Percentiles rank a stretch among this genome's conserved stretches.
Conservation (phyloP, 108 stramenopile species). For the Stephanodiscus minutulus region DNA sequence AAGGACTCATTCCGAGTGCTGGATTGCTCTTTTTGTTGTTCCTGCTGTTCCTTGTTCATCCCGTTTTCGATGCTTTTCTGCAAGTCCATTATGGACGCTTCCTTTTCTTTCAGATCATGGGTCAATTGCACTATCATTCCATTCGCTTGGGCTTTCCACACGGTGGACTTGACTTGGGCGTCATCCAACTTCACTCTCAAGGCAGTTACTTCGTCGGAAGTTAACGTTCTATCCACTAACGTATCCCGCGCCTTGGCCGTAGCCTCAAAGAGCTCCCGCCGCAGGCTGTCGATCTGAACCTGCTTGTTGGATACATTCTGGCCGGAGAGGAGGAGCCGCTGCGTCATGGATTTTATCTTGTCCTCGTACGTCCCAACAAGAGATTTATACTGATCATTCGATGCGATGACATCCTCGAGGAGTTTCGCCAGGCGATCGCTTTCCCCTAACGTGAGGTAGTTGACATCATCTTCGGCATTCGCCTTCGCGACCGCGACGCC, state of each 20-base stretch:
- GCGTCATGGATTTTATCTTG: constrained; percentile 27
- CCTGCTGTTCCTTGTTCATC: neutral
- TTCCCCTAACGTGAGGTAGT: neutral
- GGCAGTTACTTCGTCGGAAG: neutral
- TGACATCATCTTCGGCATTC: neutral
- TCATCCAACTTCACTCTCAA: constrained; percentile 24
- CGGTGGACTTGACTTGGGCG: constrained; percentile 9
- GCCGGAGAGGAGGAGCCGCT: constrained; percentile 31
- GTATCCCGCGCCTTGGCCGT: neutral
- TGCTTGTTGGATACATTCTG: constrained; percentile 32
- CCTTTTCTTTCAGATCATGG: constrained; percentile 28
- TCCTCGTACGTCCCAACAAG: constrained; percentile 12
- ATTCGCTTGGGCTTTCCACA: constrained; percentile 35
- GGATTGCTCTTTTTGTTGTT: neutral
- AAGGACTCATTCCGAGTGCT: neutral
- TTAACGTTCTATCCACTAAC: neutral
- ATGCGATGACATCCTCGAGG: constrained; percentile 11
- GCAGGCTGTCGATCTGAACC: constrained; percentile 23
- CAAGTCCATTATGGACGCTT: constrained; percentile 12
- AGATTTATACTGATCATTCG: constrained; percentile 22
- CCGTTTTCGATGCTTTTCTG: constrained; percentile 14
- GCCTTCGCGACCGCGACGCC: neutral
- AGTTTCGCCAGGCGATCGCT: constrained; percentile 10
- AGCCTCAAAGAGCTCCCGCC: constrained; percentile 21
- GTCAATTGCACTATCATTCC: constrained; percentile 24